Base-by-base conservation (phyloP, 257 asterid genomes). In the Solanum sparsipilum region DNA sequence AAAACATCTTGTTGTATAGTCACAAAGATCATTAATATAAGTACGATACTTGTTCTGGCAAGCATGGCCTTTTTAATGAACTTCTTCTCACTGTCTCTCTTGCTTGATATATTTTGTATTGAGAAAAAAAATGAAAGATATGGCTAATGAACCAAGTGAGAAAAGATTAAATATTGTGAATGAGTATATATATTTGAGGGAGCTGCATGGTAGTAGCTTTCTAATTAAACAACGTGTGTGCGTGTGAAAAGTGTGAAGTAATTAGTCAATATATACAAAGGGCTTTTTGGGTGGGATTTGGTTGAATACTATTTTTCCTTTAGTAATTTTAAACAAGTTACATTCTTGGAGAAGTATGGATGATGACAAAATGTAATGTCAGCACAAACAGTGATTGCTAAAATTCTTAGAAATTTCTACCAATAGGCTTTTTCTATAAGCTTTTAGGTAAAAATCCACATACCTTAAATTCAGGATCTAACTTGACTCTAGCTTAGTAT, bases 391-490 rank as follows among this genome's bases (percentile, higher is more conserved):
- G 70, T 48, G 2, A 10, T 46, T 18, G n/a, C 23, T 70, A 74
- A 71, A 72, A 46, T 16, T 27, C 86, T 34, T 83, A 65, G 83
- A 31, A 84, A 27, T 88, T 88, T 85, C 48, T 72, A 38, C 39
- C 90, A 70, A 85, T 74, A 74, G 41, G 56, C 32, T 71, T 34
- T 29, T 75, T 84, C 32, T 36, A 79, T 21, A 13, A 21, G 35
- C 4, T 71, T 36, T 25, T 44, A 6, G 44, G 32, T 44, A 9
- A 15, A 73, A 76, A 41, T 39, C 75, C 87, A 83, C 20, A 34
- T 48, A 71, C 90, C 93, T 84, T 87, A 91, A 88, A 86, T 91
- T 88, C 89, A 86, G 92, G 93, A 89, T 88, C 90, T 76, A 84
- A 44, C 11, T 91, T 91, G 91, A 89, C 90, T 87, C 84, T 84